Percentiles rank a stretch among this genome's conserved stretches.
These are phyloP conservation scores for Sclerotinia glacialis DNA, from an alignment of 2,329 filamentous ascomycete species.

Conservation along the genomic window DNA sequence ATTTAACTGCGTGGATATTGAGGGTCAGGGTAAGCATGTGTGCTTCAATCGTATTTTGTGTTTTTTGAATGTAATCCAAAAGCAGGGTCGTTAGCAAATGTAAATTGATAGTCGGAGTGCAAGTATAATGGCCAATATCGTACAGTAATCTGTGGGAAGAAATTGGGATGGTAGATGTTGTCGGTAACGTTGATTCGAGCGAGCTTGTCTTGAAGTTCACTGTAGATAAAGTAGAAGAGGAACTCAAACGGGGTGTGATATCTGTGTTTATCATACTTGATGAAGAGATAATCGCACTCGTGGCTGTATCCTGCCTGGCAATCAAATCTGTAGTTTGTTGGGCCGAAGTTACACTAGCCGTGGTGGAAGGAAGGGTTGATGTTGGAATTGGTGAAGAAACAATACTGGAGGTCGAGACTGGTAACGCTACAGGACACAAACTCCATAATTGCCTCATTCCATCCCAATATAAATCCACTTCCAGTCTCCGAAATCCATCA, in stretches of 20 bases:
- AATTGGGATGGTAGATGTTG: slow-evolving; percentile 24
- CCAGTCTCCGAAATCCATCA: slow-evolving; percentile 55
- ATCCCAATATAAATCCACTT: slow-evolving; percentile 65
- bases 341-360: slow-evolving; percentile 12
- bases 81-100: slow-evolving; percentile 50
- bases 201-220: slow-evolving; percentile 22
- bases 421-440: slow-evolving; percentile 53
- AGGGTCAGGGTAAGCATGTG: slow-evolving; percentile 53
- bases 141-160: slow-evolving; percentile 39
- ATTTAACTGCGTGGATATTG: slow-evolving; percentile 57
- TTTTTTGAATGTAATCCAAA: slow-evolving; percentile 51
- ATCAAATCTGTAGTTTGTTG: slow-evolving; percentile 3
- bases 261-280: background rate
- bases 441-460: slow-evolving; percentile 51
- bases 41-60: slow-evolving; percentile 54
- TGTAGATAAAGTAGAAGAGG: background rate
- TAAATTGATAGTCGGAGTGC: slow-evolving; percentile 52
- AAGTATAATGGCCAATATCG: slow-evolving; percentile 53
- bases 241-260: background rate
- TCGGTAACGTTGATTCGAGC: slow-evolving; percentile 30
- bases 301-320: background rate
- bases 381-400: background rate
- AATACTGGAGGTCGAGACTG: background rate
- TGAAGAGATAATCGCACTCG: background rate
- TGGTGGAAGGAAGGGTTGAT: slow-evolving; percentile 28